Percentiles rank a stretch among this genome's conserved stretches.
These are phyloP conservation scores for Neocallimastix lanati DNA, from an alignment of 192 early-diverging fungal genomes.

Conservation along the genomic window DNA sequence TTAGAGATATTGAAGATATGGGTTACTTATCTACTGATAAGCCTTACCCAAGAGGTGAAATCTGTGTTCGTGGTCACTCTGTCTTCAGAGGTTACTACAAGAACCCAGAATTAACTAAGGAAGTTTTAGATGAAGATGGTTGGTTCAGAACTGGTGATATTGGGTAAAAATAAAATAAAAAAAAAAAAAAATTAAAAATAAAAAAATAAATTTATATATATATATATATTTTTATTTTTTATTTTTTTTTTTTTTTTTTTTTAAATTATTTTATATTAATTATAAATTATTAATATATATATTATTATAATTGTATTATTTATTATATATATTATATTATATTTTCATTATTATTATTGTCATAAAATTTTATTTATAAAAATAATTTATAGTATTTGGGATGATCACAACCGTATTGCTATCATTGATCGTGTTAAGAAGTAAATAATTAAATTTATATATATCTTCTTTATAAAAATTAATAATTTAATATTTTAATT, in stretches of 20 bases:
- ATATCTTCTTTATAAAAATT: conserved; percentile 3
- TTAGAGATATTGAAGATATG: conserved; percentile 78
- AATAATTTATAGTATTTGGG: background rate
- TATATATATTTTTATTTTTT: too few species aligned
- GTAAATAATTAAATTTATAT: too few species aligned
- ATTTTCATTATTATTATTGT: too few species aligned
- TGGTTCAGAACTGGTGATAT: conserved; percentile 36
- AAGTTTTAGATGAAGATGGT: conserved; percentile 26
- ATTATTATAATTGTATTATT: too few species aligned
- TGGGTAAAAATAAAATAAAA: too few species aligned
- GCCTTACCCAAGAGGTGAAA: conserved; percentile 73
- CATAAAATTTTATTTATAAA: too few species aligned
- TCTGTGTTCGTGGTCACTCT: conserved; percentile 63
- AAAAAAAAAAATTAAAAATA: too few species aligned
- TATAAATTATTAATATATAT: too few species aligned
- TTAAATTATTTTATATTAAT: too few species aligned
- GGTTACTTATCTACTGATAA: conserved; percentile 59
- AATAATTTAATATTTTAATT: background rate
- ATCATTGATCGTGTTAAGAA: background rate
- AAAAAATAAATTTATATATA: too few species aligned
- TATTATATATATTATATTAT: too few species aligned
- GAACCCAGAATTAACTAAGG: conserved; percentile 18
- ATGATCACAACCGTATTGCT: background rate
- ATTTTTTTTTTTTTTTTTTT: too few species aligned
- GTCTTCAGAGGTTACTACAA: conserved; percentile 51